A percentile compares a stretch with the other conserved stretches of the same genome.
These are phyloP conservation scores for Notholithocarpus densiflorus DNA, from an alignment of 306 rosid genomes.

Conservation along the genomic window DNA sequence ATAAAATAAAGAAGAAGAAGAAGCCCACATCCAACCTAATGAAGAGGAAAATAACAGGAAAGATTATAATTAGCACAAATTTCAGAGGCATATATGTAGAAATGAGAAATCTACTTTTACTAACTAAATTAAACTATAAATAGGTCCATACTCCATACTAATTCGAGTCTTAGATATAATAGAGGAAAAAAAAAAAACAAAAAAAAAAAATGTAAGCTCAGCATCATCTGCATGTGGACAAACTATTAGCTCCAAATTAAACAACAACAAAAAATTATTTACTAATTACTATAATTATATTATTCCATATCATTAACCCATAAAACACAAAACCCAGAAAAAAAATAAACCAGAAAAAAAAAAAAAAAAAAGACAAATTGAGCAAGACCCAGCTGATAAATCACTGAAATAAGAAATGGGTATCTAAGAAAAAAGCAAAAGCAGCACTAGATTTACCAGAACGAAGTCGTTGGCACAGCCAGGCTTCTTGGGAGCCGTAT, in stretches of 20 bases:
- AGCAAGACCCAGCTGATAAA: conserved; percentile 21
- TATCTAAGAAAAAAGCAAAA: conserved; percentile 12
- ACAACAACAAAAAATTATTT: not conserved
- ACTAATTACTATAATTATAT: not conserved
- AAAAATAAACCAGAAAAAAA: not conserved
- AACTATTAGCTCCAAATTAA: not conserved
- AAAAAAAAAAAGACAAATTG: not conserved
- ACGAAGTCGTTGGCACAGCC: conserved; percentile 85
- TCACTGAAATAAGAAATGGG: conserved; percentile 22
- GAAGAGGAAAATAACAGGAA: not conserved
- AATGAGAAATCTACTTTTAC: not conserved
- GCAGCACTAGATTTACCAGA: conserved; percentile 49
- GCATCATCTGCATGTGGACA: not conserved
- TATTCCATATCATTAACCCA: not conserved
- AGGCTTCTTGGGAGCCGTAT: conserved; percentile 84
- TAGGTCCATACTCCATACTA: not conserved
- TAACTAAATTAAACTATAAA: not conserved
- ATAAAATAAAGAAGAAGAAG: not conserved
- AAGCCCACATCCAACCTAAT: not conserved
- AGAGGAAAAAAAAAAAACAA: not conserved
- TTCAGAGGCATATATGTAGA: not conserved
- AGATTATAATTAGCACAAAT: not conserved
- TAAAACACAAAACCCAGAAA: conserved; percentile 22
- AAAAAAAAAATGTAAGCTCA: not conserved
- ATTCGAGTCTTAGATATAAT: not conserved